phyloP scores from a whole-genome alignment of 2,329 filamentous ascomycete genomes.

The Lachnellula hyalina region DNA sequence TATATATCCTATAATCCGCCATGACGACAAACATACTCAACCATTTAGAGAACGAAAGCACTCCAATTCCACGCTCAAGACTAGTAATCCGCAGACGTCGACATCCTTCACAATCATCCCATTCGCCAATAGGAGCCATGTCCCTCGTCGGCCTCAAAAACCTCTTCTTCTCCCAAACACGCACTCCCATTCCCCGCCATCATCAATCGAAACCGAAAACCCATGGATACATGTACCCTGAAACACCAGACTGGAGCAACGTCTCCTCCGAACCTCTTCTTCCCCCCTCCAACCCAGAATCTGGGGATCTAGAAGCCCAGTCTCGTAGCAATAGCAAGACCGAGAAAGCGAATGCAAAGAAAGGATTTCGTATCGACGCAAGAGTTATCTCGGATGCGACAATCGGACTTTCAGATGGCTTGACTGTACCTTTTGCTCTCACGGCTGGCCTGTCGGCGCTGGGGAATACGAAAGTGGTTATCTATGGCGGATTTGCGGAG shows the following conservation, averaged over 20 bases:
- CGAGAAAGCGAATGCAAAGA: slow-evolving; percentile 19
- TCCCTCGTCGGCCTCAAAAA: slow-evolving; percentile 30
- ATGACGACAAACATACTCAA: too few species aligned
- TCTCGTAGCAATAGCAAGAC: slow-evolving; percentile 10
- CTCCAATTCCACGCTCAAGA: background rate
- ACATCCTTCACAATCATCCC: background rate
- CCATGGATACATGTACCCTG: background rate
- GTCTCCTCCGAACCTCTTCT: slow-evolving; percentile 18
- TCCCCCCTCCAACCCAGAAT: slow-evolving; percentile 2
- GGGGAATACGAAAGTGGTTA: slow-evolving; percentile 46
- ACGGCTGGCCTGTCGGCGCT: slow-evolving; percentile 50
- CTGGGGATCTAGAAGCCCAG: slow-evolving; percentile 27
- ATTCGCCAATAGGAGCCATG: slow-evolving; percentile 21
- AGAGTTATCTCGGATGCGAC: slow-evolving; percentile 47
- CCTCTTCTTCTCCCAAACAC: slow-evolving; percentile 25
- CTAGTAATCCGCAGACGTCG: slow-evolving; percentile 12
- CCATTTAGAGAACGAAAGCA: too few species aligned
- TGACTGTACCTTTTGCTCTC: slow-evolving; percentile 59
- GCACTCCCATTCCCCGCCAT: slow-evolving; percentile 14
- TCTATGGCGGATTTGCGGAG: slow-evolving; percentile 56
- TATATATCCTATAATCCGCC: too few species aligned
- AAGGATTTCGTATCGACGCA: slow-evolving; percentile 27
- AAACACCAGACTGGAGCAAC: slow-evolving; percentile 10
- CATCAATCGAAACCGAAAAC: too few species aligned
- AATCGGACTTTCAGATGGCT: slow-evolving; percentile 56